These are phyloP conservation scores for Mycena amicta DNA, from an alignment of 768 basidiomycete genomes.

Conservation along the genomic window DNA sequence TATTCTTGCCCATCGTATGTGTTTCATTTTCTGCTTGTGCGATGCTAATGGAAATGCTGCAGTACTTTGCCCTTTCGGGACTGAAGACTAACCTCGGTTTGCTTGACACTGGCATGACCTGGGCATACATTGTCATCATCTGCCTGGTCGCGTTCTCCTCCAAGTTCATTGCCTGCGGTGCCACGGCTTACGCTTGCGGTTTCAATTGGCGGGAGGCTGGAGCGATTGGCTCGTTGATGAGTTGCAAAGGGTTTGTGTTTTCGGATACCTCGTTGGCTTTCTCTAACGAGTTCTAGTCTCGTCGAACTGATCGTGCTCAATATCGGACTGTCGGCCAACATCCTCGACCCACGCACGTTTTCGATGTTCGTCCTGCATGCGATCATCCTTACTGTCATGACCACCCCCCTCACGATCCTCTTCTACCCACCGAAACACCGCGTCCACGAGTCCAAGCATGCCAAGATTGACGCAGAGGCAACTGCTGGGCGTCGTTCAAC, in stretches of 20 bases:
- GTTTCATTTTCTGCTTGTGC: not conserved
- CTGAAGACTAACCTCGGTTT: constrained; percentile 79
- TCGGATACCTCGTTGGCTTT: not conserved
- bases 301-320: constrained; percentile 94
- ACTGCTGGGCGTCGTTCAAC: constrained; percentile 13
- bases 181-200: constrained; percentile 57
- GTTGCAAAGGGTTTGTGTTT: constrained; percentile 76
- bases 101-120: constrained; percentile 72
- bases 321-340: constrained; percentile 71
- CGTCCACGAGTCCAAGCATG: constrained; percentile 28
- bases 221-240: constrained; percentile 87
- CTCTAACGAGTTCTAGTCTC: constrained; percentile 37
- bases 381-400: constrained; percentile 77
- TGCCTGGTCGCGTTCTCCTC: constrained; percentile 74
- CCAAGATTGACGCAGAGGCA: constrained; percentile 22
- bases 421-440: constrained; percentile 76
- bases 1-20: constrained; percentile 77
- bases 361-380: constrained; percentile 89
- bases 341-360: constrained; percentile 69
- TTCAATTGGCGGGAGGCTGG: constrained; percentile 78
- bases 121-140: constrained; percentile 81
- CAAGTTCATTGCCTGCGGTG: constrained; percentile 76
- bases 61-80: constrained; percentile 84
- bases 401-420: constrained; percentile 77
- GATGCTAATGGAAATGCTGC: not conserved